These are phyloP conservation scores for Mycosphaerella sp. DNA, from an alignment of 2,329 filamentous ascomycete species.

Conservation along the genomic window DNA sequence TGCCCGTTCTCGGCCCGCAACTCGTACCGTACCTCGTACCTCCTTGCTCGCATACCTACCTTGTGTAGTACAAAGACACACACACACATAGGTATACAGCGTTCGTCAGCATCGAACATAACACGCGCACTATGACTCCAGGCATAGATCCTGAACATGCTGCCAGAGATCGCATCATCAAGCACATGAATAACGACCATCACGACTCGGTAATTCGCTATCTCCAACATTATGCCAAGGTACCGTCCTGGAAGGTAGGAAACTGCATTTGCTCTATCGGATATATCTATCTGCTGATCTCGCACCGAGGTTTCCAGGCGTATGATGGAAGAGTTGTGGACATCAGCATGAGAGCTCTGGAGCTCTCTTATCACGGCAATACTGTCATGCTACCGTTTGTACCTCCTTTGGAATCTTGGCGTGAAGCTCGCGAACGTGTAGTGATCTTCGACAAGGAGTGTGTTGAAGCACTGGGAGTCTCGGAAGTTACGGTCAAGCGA, in stretches of 20 bases:
- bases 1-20: no score
- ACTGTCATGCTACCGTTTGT: slow-evolving; percentile 55
- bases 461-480: slow-evolving; percentile 55
- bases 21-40: no score
- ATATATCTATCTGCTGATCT: neutral
- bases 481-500: slow-evolving; percentile 50
- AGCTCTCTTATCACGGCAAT: slow-evolving; percentile 50
- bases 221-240: slow-evolving; percentile 62
- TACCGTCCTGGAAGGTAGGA: slow-evolving; percentile 45
- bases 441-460: slow-evolving; percentile 65
- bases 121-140: neutral
- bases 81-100: no score
- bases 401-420: slow-evolving; percentile 63
- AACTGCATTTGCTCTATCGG: neutral
- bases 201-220: slow-evolving; percentile 66
- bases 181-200: slow-evolving; percentile 86
- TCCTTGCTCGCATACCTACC: no score
- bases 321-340: slow-evolving; percentile 58
- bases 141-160: slow-evolving; percentile 27
- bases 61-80: no score
- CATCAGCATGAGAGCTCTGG: slow-evolving; percentile 58
- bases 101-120: neutral
- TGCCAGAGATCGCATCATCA: slow-evolving; percentile 58
- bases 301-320: slow-evolving; percentile 32
- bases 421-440: slow-evolving; percentile 63